Evolutionary conservation across 192 early-diverging fungal genomes (phyloP).

Genomic region (Chytriomyces hyalinus): DNA sequence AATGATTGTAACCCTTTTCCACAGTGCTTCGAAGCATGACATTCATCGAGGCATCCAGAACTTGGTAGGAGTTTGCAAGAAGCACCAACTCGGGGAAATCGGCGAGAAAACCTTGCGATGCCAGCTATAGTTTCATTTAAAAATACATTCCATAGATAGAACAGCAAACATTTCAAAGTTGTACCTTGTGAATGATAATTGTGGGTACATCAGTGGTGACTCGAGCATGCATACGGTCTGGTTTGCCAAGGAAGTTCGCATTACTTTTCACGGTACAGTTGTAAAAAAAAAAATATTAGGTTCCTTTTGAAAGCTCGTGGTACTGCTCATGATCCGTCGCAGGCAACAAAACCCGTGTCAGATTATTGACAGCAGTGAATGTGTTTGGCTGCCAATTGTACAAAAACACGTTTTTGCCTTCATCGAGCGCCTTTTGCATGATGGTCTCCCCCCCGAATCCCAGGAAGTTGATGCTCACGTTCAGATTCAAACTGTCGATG

Average conservation of each 20-base stretch:
- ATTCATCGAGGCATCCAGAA: background rate
- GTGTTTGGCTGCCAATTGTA: slow-evolving; percentile 33
- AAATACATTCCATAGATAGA: background rate
- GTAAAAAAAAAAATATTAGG: background rate
- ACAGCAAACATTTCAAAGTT: background rate
- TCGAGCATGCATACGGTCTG: background rate
- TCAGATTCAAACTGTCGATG: slow-evolving; percentile 21
- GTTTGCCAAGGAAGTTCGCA: background rate
- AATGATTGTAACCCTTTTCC: background rate
- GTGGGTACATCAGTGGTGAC: slow-evolving; percentile 28
- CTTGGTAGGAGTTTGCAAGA: slow-evolving; percentile 9
- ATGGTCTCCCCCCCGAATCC: background rate
- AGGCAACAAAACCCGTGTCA: slow-evolving; percentile 24
- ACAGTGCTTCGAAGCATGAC: background rate
- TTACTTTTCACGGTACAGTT: background rate
- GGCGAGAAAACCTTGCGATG: slow-evolving; percentile 2
- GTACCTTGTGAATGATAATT: slow-evolving; percentile 16
- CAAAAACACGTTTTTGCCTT: slow-evolving; percentile 16
- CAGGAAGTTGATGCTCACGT: slow-evolving; percentile 16
- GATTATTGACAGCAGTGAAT: slow-evolving; percentile 18
- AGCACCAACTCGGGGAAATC: slow-evolving; percentile 15
- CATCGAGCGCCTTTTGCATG: slow-evolving; percentile 21
- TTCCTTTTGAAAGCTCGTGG: background rate
- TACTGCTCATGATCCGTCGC: slow-evolving; percentile 12
- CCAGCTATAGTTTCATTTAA: background rate